Evolutionary conservation across 208 protist genomes (phyloP), one percentile per base, ranked within the genome.

Genomic region (Trypanosoma congolense): DNA sequence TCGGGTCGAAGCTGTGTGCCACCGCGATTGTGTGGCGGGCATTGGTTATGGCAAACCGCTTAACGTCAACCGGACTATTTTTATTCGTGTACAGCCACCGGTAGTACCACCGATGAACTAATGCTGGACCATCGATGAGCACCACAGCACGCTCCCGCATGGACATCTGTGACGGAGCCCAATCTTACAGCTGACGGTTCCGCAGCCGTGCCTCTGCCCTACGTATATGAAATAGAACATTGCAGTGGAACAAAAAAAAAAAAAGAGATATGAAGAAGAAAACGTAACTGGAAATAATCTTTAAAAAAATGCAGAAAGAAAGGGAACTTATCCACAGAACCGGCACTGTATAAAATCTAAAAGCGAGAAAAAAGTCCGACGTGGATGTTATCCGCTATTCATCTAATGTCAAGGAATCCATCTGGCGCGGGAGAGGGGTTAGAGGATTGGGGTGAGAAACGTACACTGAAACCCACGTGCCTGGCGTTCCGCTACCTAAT

Each of bases 91-190:
- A 92, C 43, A 45, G 71, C 84, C 87, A 95, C 16, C 87, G 76
- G 61, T 95, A 83, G 42, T 86, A 95, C 87, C 87, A 95, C 33
- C 87, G 87, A 66, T 95, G 83, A 38, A 92, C 70, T 30, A 92
- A 31, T 8, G 87, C 87, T 21, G 83, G 83, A 28, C 87, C 87
- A 58, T 95, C 87, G 52, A 95, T 80, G 3, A 95, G 69, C 26
- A 95, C 83, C 14, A 90, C 70, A 33, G 82, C 80, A 30, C 65
- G 65, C 53, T 88, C 75, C 8, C 87, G 77, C 18, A 79, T 12
- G 30, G 72, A 50, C 77, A 89, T 87, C 5, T 26, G 25, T 5
- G 12, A 4, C 47, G 4, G 1, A 33, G 16, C 19, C 46, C 25
- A n/a, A 8, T 14, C 10, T 14, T n/a, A 14, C 35, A 14, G 35